Evolutionary conservation across 495 filamentous ascomycete species (phyloP).

Genomic region (Xylaria venustula): DNA sequence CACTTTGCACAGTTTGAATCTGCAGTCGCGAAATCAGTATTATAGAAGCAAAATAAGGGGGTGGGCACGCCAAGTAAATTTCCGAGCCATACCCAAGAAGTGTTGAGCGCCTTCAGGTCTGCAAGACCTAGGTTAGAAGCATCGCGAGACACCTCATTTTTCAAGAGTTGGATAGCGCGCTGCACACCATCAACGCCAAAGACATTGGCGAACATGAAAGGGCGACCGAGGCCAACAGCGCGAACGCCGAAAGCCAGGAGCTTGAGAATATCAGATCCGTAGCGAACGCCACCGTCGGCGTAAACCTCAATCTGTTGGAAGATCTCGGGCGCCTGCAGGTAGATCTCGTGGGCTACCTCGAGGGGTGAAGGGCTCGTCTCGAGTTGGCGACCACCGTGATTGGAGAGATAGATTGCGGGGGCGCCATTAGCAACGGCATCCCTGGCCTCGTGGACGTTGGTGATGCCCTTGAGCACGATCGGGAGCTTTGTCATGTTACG

Average conservation of each 20-base stretch:
- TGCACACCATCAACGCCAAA: slow-evolving; percentile 40
- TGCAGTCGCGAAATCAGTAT: background rate
- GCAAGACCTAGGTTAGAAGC: slow-evolving; percentile 37
- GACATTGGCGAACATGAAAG: slow-evolving; percentile 43
- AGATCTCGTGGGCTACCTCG: slow-evolving; percentile 40
- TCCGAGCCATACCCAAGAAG: background rate
- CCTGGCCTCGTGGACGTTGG: slow-evolving; percentile 20
- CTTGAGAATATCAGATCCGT: slow-evolving; percentile 44
- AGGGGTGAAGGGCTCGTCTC: slow-evolving; percentile 36
- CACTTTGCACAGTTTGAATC: slow-evolving; percentile 6
- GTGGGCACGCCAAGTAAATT: background rate
- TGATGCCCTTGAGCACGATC: slow-evolving; percentile 43
- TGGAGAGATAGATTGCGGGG: slow-evolving; percentile 35
- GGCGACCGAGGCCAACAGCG: slow-evolving; percentile 43
- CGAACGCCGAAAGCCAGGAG: slow-evolving; percentile 45
- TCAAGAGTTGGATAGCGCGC: slow-evolving; percentile 32
- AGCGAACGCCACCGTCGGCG: slow-evolving; percentile 45
- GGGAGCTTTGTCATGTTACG: slow-evolving; percentile 36
- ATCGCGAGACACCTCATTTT: slow-evolving; percentile 36
- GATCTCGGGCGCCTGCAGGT: slow-evolving; percentile 32
- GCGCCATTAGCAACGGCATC: slow-evolving; percentile 29
- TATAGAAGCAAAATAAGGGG: background rate
- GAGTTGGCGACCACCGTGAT: slow-evolving; percentile 44
- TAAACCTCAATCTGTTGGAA: slow-evolving; percentile 42
- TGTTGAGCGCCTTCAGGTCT: slow-evolving; percentile 28